Conservation (phyloP, 1,284 basidiomycete species). For the Porodaedalea pini region DNA sequence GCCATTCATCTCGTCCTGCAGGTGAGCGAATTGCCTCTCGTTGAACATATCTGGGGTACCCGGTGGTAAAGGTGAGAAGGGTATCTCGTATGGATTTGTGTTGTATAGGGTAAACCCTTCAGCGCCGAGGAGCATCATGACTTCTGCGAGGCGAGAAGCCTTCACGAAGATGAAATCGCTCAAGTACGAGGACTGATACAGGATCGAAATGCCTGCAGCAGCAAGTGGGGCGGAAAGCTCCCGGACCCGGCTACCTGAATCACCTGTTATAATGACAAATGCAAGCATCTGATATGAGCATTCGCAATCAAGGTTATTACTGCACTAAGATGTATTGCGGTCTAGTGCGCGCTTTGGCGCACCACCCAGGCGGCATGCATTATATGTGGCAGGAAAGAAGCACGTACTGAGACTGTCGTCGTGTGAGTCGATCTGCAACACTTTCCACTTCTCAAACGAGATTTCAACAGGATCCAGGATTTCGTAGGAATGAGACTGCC, state of each 20-base stretch:
- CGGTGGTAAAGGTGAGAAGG: neutral
- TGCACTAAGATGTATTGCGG: neutral
- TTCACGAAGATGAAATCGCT: constrained; percentile 84
- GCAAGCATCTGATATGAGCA: constrained; percentile 3
- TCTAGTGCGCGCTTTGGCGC: neutral
- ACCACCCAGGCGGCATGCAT: neutral
- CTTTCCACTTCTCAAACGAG: constrained; percentile 67
- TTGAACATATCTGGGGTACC: neutral
- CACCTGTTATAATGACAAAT: constrained; percentile 39
- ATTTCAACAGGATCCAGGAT: constrained; percentile 44
- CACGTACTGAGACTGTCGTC: constrained; percentile 57
- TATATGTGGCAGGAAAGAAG: constrained; percentile 1
- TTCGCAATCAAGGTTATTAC: neutral
- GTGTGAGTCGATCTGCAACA: constrained; percentile 75
- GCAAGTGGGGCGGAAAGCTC: constrained; percentile 78
- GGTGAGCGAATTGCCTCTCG: neutral
- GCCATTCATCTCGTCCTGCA: neutral
- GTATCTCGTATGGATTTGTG: constrained; percentile 6
- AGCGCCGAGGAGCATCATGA: constrained; percentile 53
- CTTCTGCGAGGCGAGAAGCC: constrained; percentile 58
- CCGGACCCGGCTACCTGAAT: constrained; percentile 68
- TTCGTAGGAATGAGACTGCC: constrained; percentile 15
- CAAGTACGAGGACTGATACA: constrained; percentile 84
- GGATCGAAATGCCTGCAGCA: constrained; percentile 75
- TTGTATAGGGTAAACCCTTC: constrained; percentile 66